Percentiles rank a stretch among this genome's conserved stretches.
phyloP scores from a whole-genome alignment of 176 grass and related monocot species.

The Cenchrus purpureus region DNA sequence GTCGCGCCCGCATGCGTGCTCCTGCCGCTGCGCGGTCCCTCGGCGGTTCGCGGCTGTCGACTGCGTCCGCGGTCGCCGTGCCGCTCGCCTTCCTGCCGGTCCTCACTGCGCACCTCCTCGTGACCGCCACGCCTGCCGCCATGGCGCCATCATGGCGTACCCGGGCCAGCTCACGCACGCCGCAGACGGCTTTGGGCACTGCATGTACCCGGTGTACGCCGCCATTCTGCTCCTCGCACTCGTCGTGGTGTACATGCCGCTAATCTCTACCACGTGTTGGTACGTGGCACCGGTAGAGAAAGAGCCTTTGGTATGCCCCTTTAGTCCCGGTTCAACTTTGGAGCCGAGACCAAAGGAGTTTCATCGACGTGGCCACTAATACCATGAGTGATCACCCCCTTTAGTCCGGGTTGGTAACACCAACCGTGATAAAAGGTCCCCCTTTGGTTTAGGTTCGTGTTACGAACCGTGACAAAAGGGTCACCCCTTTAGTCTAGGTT shows the following conservation, averaged over 20 bases:
- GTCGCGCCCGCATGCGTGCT: slow-evolving; percentile 32
- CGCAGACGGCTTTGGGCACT: slow-evolving; percentile 17
- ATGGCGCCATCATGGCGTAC: neutral
- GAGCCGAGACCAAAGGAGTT: no score
- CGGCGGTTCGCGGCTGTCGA: neutral
- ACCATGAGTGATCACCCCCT: no score
- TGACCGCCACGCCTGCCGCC: slow-evolving; percentile 10
- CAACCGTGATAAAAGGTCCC: no score
- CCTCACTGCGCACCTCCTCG: slow-evolving; percentile 20
- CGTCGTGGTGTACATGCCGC: slow-evolving; percentile 38
- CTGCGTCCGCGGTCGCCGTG: neutral
- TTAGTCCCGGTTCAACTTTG: no score
- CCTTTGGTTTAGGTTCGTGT: no score
- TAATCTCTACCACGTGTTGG: slow-evolving; percentile 50
- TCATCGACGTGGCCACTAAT: no score
- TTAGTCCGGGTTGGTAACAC: no score
- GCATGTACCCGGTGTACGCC: slow-evolving; percentile 47
- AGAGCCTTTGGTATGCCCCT: no score
- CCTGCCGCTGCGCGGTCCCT: slow-evolving; percentile 41
- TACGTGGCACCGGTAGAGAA: neutral
- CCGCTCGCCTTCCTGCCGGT: slow-evolving; percentile 48
- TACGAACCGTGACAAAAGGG: no score
- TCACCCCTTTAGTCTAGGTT: no score
- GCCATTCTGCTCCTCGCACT: slow-evolving; percentile 41
- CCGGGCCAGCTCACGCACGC: slow-evolving; percentile 20